These are phyloP conservation scores for Tilletia walkeri DNA, from an alignment of 1,284 basidiomycete genomes.

Conservation along the genomic window DNA sequence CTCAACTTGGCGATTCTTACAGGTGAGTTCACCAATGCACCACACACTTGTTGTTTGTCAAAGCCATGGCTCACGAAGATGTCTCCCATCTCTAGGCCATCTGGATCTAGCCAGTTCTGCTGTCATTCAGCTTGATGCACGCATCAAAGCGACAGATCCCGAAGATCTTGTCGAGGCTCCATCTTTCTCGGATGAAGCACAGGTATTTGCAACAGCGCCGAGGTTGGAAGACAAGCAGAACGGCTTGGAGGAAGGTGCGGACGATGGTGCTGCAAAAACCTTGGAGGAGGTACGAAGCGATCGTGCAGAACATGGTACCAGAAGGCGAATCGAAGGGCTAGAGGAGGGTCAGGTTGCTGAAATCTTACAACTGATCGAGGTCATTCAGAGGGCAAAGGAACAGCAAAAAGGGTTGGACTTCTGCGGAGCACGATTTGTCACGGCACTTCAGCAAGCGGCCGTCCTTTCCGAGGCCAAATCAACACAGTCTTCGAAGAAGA, in stretches of 20 bases:
- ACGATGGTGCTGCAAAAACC: not conserved
- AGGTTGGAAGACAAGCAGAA: not conserved
- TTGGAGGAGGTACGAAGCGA: too few species aligned
- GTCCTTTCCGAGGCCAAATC: not conserved
- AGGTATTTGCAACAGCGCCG: not conserved
- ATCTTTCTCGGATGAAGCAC: not conserved
- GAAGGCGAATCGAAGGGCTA: not conserved
- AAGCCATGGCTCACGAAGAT: too few species aligned
- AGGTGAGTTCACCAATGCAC: not conserved
- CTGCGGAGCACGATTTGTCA: constrained; percentile 26
- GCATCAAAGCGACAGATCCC: not conserved
- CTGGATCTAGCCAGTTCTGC: not conserved
- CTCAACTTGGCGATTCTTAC: not conserved
- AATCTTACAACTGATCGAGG: not conserved
- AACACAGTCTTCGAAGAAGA: constrained; percentile 62
- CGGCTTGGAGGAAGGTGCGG: not conserved
- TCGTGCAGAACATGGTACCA: too few species aligned
- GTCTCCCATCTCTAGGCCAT: not conserved
- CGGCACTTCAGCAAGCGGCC: constrained; percentile 25
- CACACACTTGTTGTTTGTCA: too few species aligned
- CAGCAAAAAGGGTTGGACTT: not conserved
- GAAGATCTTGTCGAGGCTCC: constrained; percentile 2
- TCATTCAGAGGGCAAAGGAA: not conserved
- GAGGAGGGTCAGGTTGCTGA: not conserved
- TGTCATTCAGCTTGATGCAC: not conserved